phyloP scores from a whole-genome alignment of 345 rosid species.

The Laguncularia racemosa region DNA sequence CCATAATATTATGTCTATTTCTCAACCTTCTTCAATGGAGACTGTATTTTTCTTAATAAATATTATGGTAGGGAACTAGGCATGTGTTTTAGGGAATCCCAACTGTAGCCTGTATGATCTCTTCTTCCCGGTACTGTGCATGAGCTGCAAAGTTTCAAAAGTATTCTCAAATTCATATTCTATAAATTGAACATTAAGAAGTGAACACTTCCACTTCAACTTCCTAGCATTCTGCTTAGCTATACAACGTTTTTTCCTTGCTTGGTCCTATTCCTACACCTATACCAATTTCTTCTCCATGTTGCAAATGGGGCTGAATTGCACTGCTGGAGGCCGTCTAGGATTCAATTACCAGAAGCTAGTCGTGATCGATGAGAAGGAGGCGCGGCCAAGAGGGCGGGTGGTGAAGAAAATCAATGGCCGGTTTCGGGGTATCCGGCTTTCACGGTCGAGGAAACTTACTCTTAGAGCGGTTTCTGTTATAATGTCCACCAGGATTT shows the following conservation, averaged over 20 bases:
- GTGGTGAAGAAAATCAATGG: conserved; percentile 40
- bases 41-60: neutral
- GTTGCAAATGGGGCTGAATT: conserved; percentile 22
- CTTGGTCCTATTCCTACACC: neutral
- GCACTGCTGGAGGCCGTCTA: neutral
- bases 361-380: conserved; percentile 7
- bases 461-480: conserved; percentile 35
- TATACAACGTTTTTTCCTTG: neutral
- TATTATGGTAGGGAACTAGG: conserved; percentile 3
- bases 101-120: conserved; percentile 4
- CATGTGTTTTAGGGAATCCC: conserved; percentile 4
- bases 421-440: conserved; percentile 41
- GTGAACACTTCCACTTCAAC: too few species aligned
- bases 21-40: neutral
- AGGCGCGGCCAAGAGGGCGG: conserved; percentile 22
- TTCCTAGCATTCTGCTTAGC: too few species aligned
- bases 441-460: conserved; percentile 48
- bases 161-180: neutral
- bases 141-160: neutral
- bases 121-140: neutral
- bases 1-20: too few species aligned
- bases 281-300: neutral
- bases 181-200: neutral
- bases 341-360: conserved; percentile 38
- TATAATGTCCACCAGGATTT: conserved; percentile 19